A percentile compares a stretch with the other conserved stretches of the same genome.
phyloP scores from a whole-genome alignment of 129 eudicot species.

The Pittosporum tobira region DNA sequence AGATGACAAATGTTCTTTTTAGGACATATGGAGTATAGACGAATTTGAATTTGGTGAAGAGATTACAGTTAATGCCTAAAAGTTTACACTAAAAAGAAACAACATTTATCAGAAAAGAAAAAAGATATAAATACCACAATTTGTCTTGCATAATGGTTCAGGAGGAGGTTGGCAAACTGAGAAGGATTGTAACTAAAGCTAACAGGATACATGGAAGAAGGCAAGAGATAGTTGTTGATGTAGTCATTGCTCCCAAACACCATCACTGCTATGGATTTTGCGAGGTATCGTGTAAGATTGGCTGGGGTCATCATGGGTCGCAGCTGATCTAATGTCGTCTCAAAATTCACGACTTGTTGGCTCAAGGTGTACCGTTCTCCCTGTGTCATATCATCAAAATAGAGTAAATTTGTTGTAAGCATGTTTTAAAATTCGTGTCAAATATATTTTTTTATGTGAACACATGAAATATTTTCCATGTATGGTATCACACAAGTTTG shows the following conservation, averaged over 20 bases:
- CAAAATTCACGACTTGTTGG: slow-evolving; percentile 82
- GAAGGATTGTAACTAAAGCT: slow-evolving; percentile 57
- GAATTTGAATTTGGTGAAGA: too few species aligned
- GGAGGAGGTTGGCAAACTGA: slow-evolving; percentile 66
- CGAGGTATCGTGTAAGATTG: slow-evolving; percentile 35
- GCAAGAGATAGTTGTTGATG: slow-evolving; percentile 89
- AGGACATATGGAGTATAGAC: too few species aligned
- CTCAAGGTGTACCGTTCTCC: slow-evolving; percentile 59
- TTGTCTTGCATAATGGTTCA: slow-evolving; percentile 69
- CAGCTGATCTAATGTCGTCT: slow-evolving; percentile 55
- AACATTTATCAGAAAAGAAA: background rate
- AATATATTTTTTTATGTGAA: too few species aligned
- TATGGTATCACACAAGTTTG: too few species aligned
- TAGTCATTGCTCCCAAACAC: slow-evolving; percentile 90
- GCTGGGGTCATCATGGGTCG: slow-evolving; percentile 41
- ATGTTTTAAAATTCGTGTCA: too few species aligned
- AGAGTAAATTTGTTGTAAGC: too few species aligned
- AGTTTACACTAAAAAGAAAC: too few species aligned
- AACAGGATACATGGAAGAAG: slow-evolving; percentile 40
- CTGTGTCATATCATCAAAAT: slow-evolving; percentile 20
- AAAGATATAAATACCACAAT: slow-evolving; percentile 31
- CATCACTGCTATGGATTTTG: slow-evolving; percentile 55
- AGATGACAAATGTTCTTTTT: too few species aligned
- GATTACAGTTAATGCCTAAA: too few species aligned
- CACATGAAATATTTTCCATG: too few species aligned